phyloP scores from a whole-genome alignment of 306 rosid genomes.

The Luffa acutangula region DNA sequence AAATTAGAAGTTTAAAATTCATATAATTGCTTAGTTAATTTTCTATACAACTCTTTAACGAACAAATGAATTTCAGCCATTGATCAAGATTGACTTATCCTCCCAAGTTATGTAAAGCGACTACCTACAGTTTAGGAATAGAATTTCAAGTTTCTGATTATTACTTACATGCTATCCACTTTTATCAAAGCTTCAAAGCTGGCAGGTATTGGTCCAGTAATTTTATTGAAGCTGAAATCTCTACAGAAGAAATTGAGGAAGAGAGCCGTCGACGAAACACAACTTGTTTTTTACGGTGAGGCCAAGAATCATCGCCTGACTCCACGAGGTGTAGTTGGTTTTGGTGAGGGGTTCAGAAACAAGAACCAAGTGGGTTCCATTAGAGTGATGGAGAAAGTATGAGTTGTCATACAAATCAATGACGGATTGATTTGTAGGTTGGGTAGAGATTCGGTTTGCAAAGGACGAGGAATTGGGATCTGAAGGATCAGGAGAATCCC shows the following conservation, averaged over 20 bases:
- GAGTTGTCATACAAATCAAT: no score
- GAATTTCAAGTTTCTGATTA: not conserved
- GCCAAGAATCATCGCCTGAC: no score
- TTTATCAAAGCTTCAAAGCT: slow-evolving; percentile 12
- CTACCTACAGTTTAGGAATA: not conserved
- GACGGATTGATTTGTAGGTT: no score
- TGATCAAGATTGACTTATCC: not conserved
- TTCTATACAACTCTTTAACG: not conserved
- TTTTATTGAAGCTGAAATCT: slow-evolving; percentile 71
- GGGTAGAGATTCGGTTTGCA: no score
- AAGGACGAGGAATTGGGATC: no score
- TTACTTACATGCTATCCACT: slow-evolving; percentile 32
- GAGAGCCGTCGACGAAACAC: no score
- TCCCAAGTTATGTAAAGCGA: not conserved
- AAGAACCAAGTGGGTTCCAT: no score
- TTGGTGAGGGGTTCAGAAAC: no score
- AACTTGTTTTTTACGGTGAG: no score
- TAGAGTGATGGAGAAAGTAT: no score
- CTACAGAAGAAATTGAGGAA: slow-evolving; percentile 25
- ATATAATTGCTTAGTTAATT: not conserved
- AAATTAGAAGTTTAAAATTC: not conserved
- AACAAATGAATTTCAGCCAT: not conserved
- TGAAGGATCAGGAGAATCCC: no score
- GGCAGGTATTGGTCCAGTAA: slow-evolving; percentile 46
- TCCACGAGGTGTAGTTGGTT: no score